Evolutionary conservation across 2,329 filamentous ascomycete species (phyloP).

Genomic region (Cryphonectria nitschkei): DNA sequence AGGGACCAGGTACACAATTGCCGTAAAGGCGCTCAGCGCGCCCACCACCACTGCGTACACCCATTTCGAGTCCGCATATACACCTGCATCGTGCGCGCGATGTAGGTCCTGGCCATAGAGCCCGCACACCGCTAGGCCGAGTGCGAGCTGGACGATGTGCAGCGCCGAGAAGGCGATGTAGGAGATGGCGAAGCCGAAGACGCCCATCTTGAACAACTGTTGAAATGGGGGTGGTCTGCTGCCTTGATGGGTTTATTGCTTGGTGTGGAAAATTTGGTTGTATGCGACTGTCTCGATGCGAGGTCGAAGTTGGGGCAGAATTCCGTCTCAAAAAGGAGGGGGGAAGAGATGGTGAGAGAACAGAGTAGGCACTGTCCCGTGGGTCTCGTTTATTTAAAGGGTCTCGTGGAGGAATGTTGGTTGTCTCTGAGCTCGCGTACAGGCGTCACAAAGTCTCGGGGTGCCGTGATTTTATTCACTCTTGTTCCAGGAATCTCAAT

Average conservation of each 20-base stretch:
- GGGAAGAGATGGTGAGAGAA: not conserved
- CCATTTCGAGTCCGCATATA: constrained; percentile 69
- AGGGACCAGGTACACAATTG: constrained; percentile 67
- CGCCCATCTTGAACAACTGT: constrained; percentile 44
- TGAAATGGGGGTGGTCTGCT: not conserved
- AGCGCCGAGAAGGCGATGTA: constrained; percentile 62
- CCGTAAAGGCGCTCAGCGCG: constrained; percentile 65
- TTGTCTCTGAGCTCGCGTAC: not conserved
- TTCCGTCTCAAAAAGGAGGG: not conserved
- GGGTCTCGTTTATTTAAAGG: not conserved
- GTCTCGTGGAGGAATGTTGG: not conserved
- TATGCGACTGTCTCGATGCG: not conserved
- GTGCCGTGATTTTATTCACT: not conserved
- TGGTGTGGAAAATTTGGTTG: not conserved
- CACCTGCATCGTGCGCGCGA: constrained; percentile 51
- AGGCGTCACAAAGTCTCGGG: not conserved
- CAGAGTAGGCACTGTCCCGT: not conserved
- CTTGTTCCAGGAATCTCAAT: not conserved
- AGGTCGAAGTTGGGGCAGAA: not conserved
- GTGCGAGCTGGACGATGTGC: constrained; percentile 76
- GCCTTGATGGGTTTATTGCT: not conserved
- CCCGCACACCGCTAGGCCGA: constrained; percentile 76
- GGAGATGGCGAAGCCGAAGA: constrained; percentile 48
- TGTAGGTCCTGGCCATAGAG: constrained; percentile 75
- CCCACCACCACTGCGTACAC: constrained; percentile 75